Evolutionary conservation across 192 early-diverging fungal genomes (phyloP).

Genomic region (Coemansia sp.): DNA sequence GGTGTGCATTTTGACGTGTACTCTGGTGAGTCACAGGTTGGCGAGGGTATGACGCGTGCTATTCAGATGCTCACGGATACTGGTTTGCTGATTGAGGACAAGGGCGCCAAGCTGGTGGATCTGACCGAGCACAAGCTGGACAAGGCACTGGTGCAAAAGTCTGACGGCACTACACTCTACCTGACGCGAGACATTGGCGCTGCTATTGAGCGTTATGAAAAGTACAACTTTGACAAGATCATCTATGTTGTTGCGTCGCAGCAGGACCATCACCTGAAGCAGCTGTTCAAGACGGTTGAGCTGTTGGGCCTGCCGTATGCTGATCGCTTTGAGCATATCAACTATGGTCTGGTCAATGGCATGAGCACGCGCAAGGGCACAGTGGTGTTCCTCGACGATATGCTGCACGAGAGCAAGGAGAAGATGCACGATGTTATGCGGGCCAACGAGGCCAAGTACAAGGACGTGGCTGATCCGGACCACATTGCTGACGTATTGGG

Average conservation of each 20-base stretch:
- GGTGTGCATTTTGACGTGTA: conserved; percentile 92
- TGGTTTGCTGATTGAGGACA: conserved; percentile 66
- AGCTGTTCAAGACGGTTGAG: conserved; percentile 91
- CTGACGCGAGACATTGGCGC: conserved; percentile 97
- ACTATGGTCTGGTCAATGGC: conserved; percentile 91
- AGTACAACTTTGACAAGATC: conserved; percentile 88
- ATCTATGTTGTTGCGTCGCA: conserved; percentile 89
- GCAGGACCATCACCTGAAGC: conserved; percentile 90
- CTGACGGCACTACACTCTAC: conserved; percentile 91
- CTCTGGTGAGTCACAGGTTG: conserved; percentile 93
- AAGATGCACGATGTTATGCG: conserved; percentile 90
- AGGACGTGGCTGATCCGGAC: conserved; percentile 79
- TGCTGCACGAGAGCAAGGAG: conserved; percentile 82
- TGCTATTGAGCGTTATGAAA: conserved; percentile 84
- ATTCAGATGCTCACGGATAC: conserved; percentile 70
- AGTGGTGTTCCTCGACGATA: conserved; percentile 93
- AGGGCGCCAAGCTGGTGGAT: conserved; percentile 87
- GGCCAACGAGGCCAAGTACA: conserved; percentile 83
- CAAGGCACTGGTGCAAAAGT: conserved; percentile 79
- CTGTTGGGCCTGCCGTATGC: conserved; percentile 81
- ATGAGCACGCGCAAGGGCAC: conserved; percentile 97
- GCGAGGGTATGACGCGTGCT: conserved; percentile 66
- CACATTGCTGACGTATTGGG: conserved; percentile 84
- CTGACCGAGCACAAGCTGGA: conserved; percentile 82
- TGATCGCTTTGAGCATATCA: conserved; percentile 81